phyloP scores from a whole-genome alignment of 1,139 yeast genomes.

The Pneumocystis murina region DNA sequence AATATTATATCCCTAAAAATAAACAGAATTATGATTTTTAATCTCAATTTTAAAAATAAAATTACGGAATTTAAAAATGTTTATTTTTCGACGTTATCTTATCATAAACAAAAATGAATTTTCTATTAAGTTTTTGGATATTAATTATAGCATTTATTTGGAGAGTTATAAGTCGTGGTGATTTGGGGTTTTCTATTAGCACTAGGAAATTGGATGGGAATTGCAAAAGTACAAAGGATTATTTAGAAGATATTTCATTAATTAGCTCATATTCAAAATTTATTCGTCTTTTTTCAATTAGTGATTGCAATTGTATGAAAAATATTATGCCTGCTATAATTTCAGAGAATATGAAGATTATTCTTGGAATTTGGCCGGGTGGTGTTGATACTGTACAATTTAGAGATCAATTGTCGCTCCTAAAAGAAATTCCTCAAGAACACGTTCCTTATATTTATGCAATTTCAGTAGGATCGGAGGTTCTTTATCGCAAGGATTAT shows the following conservation, averaged over 20 bases:
- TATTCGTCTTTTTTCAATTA: slow-evolving; percentile 70
- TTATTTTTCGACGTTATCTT: too few species aligned
- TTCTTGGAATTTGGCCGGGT: slow-evolving; percentile 83
- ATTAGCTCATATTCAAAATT: slow-evolving; percentile 43
- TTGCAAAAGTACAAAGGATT: slow-evolving; percentile 60
- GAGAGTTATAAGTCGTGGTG: slow-evolving; percentile 17
- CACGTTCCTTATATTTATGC: slow-evolving; percentile 54
- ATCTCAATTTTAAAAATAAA: too few species aligned
- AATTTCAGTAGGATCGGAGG: slow-evolving; percentile 80
- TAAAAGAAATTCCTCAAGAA: slow-evolving; percentile 47
- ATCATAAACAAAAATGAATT: neutral
- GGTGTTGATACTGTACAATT: slow-evolving; percentile 48
- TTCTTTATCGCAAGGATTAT: slow-evolving; percentile 71
- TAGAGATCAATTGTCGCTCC: slow-evolving; percentile 51
- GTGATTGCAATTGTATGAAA: slow-evolving; percentile 76
- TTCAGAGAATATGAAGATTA: slow-evolving; percentile 51
- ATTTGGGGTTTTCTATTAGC: slow-evolving; percentile 58
- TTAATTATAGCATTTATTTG: neutral
- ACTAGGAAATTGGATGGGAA: slow-evolving; percentile 47
- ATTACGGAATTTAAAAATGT: neutral
- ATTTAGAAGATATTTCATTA: slow-evolving; percentile 43
- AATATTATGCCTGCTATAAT: slow-evolving; percentile 66
- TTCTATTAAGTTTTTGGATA: neutral
- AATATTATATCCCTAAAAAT: too few species aligned
- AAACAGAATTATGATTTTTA: too few species aligned